A percentile compares a stretch with the other conserved stretches of the same genome.
These are phyloP conservation scores for Blastomyces silverae DNA, from an alignment of 2,329 filamentous ascomycete species.

Conservation along the genomic window DNA sequence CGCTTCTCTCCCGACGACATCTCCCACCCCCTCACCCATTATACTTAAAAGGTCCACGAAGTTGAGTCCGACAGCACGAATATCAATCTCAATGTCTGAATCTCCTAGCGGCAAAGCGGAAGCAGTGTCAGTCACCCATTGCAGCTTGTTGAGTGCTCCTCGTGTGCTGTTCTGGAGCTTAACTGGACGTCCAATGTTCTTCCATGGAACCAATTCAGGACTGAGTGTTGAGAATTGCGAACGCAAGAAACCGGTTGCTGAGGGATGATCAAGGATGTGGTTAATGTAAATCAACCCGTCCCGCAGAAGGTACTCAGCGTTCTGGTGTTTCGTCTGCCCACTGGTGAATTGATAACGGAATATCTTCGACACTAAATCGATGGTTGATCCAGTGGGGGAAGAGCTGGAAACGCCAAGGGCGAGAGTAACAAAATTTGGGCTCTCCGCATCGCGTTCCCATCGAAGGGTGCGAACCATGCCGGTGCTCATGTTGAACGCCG, in stretches of 20 bases:
- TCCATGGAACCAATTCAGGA: constrained; percentile 20
- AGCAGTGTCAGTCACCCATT: constrained; percentile 21
- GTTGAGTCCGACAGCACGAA: constrained; percentile 18
- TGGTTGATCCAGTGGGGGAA: constrained; percentile 12
- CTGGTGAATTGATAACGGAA: constrained; percentile 23
- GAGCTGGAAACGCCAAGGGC: constrained; percentile 21
- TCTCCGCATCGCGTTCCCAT: constrained; percentile 32
- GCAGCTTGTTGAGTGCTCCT: constrained; percentile 22
- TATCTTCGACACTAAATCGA: constrained; percentile 18
- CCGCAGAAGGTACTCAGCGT: constrained; percentile 24
- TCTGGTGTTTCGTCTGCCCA: constrained; percentile 16
- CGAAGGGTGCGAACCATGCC: constrained; percentile 33
- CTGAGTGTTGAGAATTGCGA: constrained; percentile 18
- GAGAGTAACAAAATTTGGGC: constrained; percentile 25
- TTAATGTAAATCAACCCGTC: constrained; percentile 23
- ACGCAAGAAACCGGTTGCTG: constrained; percentile 22
- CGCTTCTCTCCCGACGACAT: constrained; percentile 34
- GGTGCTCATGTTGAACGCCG: constrained; percentile 29
- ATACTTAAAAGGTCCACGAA: constrained; percentile 31
- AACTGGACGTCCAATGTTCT: constrained; percentile 18
- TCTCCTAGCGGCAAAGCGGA: constrained; percentile 22
- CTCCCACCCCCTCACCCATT: constrained; percentile 30
- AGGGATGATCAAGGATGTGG: constrained; percentile 23
- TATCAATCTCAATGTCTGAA: constrained; percentile 20
- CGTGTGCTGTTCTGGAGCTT: constrained; percentile 22